phyloP scores from a whole-genome alignment of 768 basidiomycete species.

The Boletus coccyginus region DNA sequence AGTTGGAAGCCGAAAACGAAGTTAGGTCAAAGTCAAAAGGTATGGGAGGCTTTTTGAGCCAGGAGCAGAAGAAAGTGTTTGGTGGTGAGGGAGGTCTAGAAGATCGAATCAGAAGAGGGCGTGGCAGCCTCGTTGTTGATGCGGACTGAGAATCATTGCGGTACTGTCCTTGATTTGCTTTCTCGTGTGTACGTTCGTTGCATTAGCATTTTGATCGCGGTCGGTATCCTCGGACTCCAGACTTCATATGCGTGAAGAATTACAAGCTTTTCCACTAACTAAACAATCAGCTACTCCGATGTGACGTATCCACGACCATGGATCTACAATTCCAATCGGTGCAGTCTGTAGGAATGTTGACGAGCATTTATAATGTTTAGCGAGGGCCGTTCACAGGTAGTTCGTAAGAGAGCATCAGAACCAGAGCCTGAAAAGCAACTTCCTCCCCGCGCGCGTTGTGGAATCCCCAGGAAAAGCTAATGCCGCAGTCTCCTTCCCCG shows the following conservation, averaged over 20 bases:
- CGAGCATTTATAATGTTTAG: neutral
- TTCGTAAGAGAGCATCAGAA: neutral
- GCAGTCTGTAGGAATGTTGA: neutral
- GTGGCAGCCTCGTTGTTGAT: conserved; percentile 67
- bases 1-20: conserved; percentile 68
- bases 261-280: neutral
- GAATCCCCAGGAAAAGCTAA: neutral
- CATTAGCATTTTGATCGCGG: neutral
- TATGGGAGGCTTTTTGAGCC: conserved; percentile 75
- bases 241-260: neutral
- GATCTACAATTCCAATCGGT: neutral
- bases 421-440: neutral
- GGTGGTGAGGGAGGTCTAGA: conserved; percentile 75
- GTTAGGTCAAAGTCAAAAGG: conserved; percentile 70
- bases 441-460: neutral
- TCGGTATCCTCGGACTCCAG: neutral
- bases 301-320: neutral
- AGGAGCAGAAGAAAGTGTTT: conserved; percentile 84
- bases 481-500: neutral
- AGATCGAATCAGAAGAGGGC: conserved; percentile 71
- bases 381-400: neutral
- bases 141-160: conserved; percentile 26
- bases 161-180: neutral
- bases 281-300: neutral
- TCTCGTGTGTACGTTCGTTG: conserved; percentile 7